Percentiles rank a stretch among this genome's conserved stretches.
phyloP scores from a whole-genome alignment of 164 flowering plant genomes.

The Chloranthus sessilifolius region DNA sequence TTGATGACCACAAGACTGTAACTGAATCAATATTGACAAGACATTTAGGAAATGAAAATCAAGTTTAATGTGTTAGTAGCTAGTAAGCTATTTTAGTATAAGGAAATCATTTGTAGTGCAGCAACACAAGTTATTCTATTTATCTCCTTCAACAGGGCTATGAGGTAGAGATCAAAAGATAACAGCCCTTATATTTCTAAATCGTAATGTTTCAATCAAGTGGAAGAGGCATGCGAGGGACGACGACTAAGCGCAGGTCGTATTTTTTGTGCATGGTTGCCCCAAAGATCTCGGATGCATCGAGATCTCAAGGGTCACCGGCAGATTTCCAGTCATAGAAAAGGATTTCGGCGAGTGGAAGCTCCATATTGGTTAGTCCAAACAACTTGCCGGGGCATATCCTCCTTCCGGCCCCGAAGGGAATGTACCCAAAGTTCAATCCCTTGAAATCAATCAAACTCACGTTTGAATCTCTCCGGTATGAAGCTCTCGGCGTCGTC shows the following conservation, averaged over 20 bases:
- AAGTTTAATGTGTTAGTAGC: no score
- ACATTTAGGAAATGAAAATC: no score
- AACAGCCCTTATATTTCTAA: no score
- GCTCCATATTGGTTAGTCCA: constrained; percentile 6
- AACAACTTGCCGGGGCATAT: constrained; percentile 11
- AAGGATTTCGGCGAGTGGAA: constrained; percentile 6
- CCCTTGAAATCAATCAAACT: constrained; percentile 8
- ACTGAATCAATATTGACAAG: no score
- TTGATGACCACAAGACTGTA: no score
- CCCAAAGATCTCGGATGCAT: constrained; percentile 9
- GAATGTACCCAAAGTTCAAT: constrained; percentile 5
- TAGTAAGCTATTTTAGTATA: no score
- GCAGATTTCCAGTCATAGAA: constrained; percentile 14
- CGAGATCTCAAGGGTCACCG: constrained; percentile 8
- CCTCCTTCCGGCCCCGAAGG: constrained; percentile 14
- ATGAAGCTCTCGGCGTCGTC: constrained; percentile 7
- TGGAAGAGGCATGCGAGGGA: not conserved
- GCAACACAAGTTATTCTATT: no score
- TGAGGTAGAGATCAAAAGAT: no score
- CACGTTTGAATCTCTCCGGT: constrained; percentile 9
- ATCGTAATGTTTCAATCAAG: no score
- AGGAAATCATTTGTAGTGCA: no score
- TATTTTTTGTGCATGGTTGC: not conserved
- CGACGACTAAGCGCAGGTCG: not conserved
- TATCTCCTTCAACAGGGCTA: no score